phyloP scores from a whole-genome alignment of 179 eudicot genomes.

The Gypsophila paniculata region DNA sequence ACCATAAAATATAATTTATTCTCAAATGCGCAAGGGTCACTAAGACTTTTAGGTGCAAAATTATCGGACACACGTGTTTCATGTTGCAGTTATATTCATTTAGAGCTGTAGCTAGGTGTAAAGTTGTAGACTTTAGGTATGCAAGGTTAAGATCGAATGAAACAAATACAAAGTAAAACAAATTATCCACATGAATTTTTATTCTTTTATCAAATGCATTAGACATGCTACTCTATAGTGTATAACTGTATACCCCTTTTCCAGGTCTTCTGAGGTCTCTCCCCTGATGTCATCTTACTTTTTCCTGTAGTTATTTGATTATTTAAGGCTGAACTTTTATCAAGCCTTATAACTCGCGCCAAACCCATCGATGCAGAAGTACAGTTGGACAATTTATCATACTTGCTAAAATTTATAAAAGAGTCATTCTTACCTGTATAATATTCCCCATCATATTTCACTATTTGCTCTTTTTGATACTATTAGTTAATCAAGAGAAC shows the following conservation, averaged over 20 bases:
- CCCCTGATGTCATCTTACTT: background rate
- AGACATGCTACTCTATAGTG: background rate
- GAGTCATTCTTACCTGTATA: no score
- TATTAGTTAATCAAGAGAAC: no score
- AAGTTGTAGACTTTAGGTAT: background rate
- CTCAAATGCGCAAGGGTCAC: background rate
- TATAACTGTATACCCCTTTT: background rate
- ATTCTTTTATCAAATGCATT: background rate
- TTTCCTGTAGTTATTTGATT: background rate
- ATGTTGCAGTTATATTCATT: constrained; percentile 2
- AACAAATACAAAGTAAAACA: background rate
- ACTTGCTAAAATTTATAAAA: no score
- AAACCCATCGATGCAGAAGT: no score
- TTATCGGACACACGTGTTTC: background rate
- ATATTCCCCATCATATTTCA: no score
- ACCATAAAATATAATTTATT: background rate
- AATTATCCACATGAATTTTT: background rate
- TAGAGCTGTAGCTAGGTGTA: background rate
- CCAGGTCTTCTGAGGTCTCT: background rate
- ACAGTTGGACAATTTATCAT: no score
- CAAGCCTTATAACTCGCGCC: no score
- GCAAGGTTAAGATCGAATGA: background rate
- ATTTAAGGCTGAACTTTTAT: no score
- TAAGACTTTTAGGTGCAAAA: background rate
- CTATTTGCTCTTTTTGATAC: no score